Evolutionary conservation across 2,329 filamentous ascomycete genomes (phyloP).

Genomic region (Cladosporium sp.): DNA sequence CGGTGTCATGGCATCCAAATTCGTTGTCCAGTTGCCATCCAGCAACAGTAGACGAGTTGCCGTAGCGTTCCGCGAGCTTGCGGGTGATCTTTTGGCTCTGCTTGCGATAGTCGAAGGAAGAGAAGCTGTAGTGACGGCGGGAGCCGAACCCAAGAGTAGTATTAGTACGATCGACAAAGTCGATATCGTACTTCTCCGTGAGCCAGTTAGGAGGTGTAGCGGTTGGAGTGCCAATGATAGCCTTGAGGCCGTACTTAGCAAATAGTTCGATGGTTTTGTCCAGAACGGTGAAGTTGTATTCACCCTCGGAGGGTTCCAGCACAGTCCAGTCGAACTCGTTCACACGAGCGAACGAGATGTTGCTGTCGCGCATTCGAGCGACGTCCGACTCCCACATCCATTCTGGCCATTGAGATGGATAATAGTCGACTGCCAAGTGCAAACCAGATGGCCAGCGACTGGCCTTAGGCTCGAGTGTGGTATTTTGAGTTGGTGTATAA

Average conservation of each 20-base stretch:
- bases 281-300: slow-evolving; percentile 32
- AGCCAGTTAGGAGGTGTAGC: slow-evolving; percentile 32
- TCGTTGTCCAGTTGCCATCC: slow-evolving; percentile 33
- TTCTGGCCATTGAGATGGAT: slow-evolving; percentile 33
- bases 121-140: slow-evolving; percentile 30
- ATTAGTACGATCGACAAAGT: slow-evolving; percentile 31
- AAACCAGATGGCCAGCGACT: slow-evolving; percentile 28
- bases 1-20: slow-evolving; percentile 33
- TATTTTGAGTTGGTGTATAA: slow-evolving; percentile 2
- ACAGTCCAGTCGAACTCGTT: slow-evolving; percentile 32
- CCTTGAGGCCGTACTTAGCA: slow-evolving; percentile 28
- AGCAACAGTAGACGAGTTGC: slow-evolving; percentile 27
- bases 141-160: slow-evolving; percentile 29
- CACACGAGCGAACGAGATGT: slow-evolving; percentile 29
- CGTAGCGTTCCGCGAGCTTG: slow-evolving; percentile 31
- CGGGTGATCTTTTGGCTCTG: slow-evolving; percentile 30
- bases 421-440: slow-evolving; percentile 31
- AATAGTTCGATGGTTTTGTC: slow-evolving; percentile 28
- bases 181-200: slow-evolving; percentile 29
- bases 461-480: slow-evolving; percentile 14
- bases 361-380: slow-evolving; percentile 28
- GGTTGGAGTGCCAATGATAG: slow-evolving; percentile 30
- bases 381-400: slow-evolving; percentile 32
- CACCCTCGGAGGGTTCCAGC: slow-evolving; percentile 28
- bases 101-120: slow-evolving; percentile 31